Conservation (phyloP, 805 yeast genomes). For the Starmerella sirachaensis region DNA sequence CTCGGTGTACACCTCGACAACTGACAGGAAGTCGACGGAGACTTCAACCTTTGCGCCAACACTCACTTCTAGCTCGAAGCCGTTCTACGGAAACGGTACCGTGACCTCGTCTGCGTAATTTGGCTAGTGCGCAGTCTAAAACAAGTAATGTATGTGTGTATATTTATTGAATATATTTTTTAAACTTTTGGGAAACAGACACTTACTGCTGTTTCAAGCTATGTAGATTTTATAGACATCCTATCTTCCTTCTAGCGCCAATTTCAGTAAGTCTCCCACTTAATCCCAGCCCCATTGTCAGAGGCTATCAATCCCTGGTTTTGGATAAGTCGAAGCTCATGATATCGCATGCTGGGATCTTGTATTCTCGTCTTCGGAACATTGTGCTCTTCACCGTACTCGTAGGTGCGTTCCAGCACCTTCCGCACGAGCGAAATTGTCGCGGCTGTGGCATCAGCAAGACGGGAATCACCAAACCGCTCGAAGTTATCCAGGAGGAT, state of each 20-base stretch:
- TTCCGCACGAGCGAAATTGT: slow-evolving; percentile 36
- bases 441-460: slow-evolving; percentile 30
- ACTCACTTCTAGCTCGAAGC: no score
- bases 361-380: slow-evolving; percentile 35
- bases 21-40: no score
- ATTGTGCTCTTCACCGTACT: slow-evolving; percentile 15
- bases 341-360: slow-evolving; percentile 42
- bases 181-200: not conserved
- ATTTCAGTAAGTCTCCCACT: not conserved
- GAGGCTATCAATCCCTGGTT: slow-evolving; percentile 32
- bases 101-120: no score
- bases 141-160: no score
- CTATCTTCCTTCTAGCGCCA: no score
- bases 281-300: not conserved
- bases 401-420: slow-evolving; percentile 31
- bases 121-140: no score
- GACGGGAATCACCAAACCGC: slow-evolving; percentile 21
- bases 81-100: no score
- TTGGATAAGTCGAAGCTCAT: slow-evolving; percentile 60
- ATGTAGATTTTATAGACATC: no score
- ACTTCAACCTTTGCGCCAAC: no score
- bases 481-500: slow-evolving; percentile 51
- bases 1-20: slow-evolving; percentile 7
- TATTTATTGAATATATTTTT: not conserved
- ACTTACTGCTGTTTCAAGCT: no score